These are phyloP conservation scores for Hypholoma fasciculare DNA, from an alignment of 768 basidiomycete species.

Conservation along the genomic window DNA sequence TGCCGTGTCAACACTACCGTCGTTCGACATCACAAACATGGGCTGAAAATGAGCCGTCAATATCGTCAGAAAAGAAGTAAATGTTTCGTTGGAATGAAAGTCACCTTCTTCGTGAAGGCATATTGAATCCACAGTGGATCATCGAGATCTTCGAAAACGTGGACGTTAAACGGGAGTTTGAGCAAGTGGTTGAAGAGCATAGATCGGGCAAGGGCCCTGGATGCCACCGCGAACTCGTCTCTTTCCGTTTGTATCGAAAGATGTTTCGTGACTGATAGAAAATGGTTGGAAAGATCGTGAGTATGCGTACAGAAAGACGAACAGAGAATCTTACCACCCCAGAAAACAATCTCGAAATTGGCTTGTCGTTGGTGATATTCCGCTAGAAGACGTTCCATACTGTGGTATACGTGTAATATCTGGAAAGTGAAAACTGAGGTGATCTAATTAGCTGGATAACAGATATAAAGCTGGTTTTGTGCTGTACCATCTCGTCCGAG, in stretches of 20 bases:
- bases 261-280: constrained; percentile 44
- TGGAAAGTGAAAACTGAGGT: constrained; percentile 55
- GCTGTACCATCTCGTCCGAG: constrained; percentile 46
- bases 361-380: constrained; percentile 51
- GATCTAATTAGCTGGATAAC: not conserved
- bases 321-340: constrained; percentile 39
- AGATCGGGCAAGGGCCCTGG: constrained; percentile 51
- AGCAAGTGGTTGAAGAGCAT: constrained; percentile 52
- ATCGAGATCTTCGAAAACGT: constrained; percentile 42
- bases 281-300: not conserved
- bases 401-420: constrained; percentile 58
- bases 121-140: constrained; percentile 54
- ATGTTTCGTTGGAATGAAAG: not conserved
- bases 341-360: constrained; percentile 67
- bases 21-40: constrained; percentile 65
- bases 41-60: constrained; percentile 38
- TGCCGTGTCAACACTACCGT: constrained; percentile 39
- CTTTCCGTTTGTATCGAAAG: constrained; percentile 38
- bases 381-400: constrained; percentile 50
- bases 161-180: constrained; percentile 39
- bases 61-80: not conserved
- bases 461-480: not conserved
- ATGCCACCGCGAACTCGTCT: constrained; percentile 35
- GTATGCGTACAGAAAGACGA: not conserved
- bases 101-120: constrained; percentile 39